Evolutionary conservation across 225 moss, liverwort and hornwort species (phyloP).

Genomic region (Physcomitrium patens): DNA sequence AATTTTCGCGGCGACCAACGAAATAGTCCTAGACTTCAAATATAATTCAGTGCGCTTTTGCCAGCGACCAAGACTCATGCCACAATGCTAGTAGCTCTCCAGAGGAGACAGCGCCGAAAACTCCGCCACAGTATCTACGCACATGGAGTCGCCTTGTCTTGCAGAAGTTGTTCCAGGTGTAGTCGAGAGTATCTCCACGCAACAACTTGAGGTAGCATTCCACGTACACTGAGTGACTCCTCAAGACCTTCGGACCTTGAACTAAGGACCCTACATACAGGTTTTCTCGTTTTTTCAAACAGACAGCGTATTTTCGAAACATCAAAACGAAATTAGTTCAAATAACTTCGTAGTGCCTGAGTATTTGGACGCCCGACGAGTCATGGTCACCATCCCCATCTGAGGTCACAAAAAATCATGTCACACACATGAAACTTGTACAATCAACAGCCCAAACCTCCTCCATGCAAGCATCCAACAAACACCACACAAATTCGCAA

Average conservation of each 20-base stretch:
- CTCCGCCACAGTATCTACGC: neutral
- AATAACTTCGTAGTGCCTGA: neutral
- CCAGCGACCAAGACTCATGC: neutral
- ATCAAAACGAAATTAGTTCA: neutral
- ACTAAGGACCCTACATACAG: neutral
- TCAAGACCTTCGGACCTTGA: neutral
- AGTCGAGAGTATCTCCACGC: constrained; percentile 6
- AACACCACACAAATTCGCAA: neutral
- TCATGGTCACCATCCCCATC: neutral
- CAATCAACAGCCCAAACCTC: neutral
- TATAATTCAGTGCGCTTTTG: neutral
- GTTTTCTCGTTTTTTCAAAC: neutral
- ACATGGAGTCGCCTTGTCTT: neutral
- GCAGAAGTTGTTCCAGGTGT: too few relatives aligned
- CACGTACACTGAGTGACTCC: neutral
- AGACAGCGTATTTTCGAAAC: neutral
- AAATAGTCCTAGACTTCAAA: neutral
- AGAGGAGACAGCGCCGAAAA: neutral
- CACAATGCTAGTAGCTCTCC: neutral
- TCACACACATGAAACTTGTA: neutral
- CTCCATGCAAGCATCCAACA: neutral
- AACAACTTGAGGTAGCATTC: neutral
- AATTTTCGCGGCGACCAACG: neutral
- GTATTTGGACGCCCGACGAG: neutral
- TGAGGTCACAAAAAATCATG: neutral